A percentile compares a stretch with the other conserved stretches of the same genome.
These are phyloP conservation scores for Filobasidium wieringae DNA, from an alignment of 768 basidiomycete genomes.

Conservation along the genomic window DNA sequence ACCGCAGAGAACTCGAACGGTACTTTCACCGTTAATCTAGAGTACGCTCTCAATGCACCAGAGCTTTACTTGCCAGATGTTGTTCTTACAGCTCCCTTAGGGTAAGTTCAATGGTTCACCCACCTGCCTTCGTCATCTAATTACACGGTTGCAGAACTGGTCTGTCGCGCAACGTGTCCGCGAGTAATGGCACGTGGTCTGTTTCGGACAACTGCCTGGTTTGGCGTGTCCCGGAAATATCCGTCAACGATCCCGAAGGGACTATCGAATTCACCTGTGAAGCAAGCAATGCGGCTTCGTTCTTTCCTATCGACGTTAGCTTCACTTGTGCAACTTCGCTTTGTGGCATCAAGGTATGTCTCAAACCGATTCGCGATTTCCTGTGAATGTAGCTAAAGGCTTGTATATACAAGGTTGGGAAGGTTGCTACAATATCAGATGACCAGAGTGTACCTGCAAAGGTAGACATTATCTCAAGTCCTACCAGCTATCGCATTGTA, in stretches of 20 bases:
- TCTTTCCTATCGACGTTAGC: constrained; percentile 55
- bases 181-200: no score
- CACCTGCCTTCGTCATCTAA: neutral
- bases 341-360: neutral
- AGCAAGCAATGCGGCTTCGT: constrained; percentile 66
- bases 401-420: neutral
- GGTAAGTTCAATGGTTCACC: constrained; percentile 47
- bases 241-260: constrained; percentile 51
- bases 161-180: no score
- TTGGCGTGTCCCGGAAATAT: constrained; percentile 39
- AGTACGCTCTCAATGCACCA: constrained; percentile 88
- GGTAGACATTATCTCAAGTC: neutral
- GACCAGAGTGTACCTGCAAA: neutral
- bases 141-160: no score
- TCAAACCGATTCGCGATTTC: neutral
- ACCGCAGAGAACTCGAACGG: constrained; percentile 83
- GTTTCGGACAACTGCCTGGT: neutral
- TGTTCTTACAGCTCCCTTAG: constrained; percentile 80
- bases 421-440: neutral
- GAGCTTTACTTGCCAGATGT: constrained; percentile 69
- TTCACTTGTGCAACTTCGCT: neutral
- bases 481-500: neutral
- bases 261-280: constrained; percentile 81
- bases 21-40: constrained; percentile 88
- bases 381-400: neutral